Conservation (phyloP, 78 protist species). For the Paulinella micropora region DNA sequence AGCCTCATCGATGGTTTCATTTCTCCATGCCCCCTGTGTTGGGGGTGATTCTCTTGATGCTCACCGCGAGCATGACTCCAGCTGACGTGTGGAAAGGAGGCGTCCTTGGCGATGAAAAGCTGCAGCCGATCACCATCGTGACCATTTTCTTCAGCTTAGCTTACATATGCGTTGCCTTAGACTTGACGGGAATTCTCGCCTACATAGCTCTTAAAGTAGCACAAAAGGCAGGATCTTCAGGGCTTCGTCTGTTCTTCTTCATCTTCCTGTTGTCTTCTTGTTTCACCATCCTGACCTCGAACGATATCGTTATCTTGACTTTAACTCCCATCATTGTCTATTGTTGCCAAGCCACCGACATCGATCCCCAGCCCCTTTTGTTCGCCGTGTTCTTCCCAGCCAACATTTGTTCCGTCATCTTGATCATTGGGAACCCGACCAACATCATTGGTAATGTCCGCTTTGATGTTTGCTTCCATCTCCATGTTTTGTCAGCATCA, state of each 20-base stretch:
- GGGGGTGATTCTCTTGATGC: too few species aligned
- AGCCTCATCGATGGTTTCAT: too few species aligned
- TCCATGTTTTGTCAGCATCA: too few species aligned
- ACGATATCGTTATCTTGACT: slow-evolving; percentile 21
- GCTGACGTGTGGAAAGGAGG: too few species aligned
- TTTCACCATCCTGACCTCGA: neutral
- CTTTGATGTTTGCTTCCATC: neutral
- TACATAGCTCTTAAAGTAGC: neutral
- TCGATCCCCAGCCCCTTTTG: neutral
- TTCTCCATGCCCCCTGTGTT: too few species aligned
- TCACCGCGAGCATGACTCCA: too few species aligned
- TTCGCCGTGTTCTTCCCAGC: slow-evolving; percentile 12
- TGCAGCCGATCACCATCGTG: slow-evolving; percentile 7
- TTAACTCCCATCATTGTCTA: slow-evolving; percentile 14
- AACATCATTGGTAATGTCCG: slow-evolving; percentile 8
- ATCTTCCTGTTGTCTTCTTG: neutral
- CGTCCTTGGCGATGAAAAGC: neutral
- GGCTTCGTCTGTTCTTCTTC: slow-evolving; percentile 14
- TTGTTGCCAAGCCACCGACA: neutral
- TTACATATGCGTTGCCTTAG: neutral
- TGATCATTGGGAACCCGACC: slow-evolving; percentile 26
- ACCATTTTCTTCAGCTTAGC: neutral
- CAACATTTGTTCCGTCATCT: neutral
- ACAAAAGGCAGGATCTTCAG: too few species aligned
- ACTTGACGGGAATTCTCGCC: neutral